Evolutionary conservation across 148 eudicot species (phyloP), one percentile per base, ranked within the genome.

Genomic region (Bassia scoparia): DNA sequence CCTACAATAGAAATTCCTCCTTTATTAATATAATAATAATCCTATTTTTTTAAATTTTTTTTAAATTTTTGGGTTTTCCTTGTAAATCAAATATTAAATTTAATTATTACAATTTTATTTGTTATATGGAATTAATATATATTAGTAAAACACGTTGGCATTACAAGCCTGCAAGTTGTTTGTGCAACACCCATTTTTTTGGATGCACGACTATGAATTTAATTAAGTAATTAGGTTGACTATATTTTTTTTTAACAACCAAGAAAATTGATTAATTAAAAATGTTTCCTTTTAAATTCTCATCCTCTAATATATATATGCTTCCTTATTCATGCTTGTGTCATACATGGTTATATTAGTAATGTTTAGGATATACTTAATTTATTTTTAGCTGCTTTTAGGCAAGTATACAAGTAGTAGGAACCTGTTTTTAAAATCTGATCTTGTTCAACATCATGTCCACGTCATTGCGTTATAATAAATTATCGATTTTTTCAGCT

Each of bases 191-290:
- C n/a, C n/a, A n/a, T n/a, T 61, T 66, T 37, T 20, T 77, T 71
- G 80, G 80, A 3, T 71, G 80, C 80, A 77, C 80, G 80, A 71
- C 54, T 58, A 53, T 70, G 62, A 35, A 35, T 33, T 1, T 58
- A 31, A 58, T 34, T 63, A 63, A 9, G 67, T 63, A n/a, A 63
- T n/a, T 23, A 56, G 61, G 61, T 23, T 26, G 29, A 56, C 30
- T 7, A 15, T 16, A 21, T 7, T 12, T 59, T 59, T 29, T 20
- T 59, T 60, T 60, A 41, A 41, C 12, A 41, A 41, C 8, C 3
- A 37, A 41, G 0, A 41, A 41, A 8, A 49, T 3, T 49, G 21
- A 15, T 49, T 0, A 9, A 48, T 48, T 16, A n/a, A n/a, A n/a
- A n/a, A n/a, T 48, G 10, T 49, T 49, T 15, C 5, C 20, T 48